Percentiles rank a stretch among this genome's conserved stretches.
phyloP scores from a whole-genome alignment of 2,329 filamentous ascomycete species.

The Cordyceps farinosa region DNA sequence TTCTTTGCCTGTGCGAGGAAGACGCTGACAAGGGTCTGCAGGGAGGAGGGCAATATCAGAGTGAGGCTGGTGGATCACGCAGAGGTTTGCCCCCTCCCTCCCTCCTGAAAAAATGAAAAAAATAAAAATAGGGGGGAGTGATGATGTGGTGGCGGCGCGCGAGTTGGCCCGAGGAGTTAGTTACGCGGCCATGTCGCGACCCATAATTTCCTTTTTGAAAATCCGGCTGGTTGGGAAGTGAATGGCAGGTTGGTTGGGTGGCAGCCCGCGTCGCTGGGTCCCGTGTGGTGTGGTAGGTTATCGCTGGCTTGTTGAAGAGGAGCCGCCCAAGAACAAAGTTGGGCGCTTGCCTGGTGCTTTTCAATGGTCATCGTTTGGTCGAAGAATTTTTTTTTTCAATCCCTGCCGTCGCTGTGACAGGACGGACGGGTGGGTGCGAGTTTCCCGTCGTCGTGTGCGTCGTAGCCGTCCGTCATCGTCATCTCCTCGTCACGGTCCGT shows the following conservation, averaged over 20 bases:
- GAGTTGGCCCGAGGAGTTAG: slow-evolving; percentile 1
- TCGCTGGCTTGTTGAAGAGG: neutral
- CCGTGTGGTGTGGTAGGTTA: neutral
- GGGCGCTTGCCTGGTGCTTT: slow-evolving; percentile 3
- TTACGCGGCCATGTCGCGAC: slow-evolving; percentile 17
- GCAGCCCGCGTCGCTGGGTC: slow-evolving; percentile 2
- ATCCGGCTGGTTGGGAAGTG: neutral
- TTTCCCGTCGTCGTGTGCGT: neutral
- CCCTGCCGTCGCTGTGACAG: slow-evolving; percentile 1
- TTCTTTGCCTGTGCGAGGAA: slow-evolving; percentile 22
- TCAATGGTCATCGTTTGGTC: neutral
- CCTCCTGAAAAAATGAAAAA: slow-evolving; percentile 4
- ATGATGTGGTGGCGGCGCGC: slow-evolving; percentile 11
- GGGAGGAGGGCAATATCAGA: slow-evolving; percentile 25
- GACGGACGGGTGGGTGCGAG: neutral
- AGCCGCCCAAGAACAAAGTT: neutral
- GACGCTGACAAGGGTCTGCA: slow-evolving; percentile 21
- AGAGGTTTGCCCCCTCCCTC: neutral
- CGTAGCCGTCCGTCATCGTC: neutral
- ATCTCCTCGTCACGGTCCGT: neutral
- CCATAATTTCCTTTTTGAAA: slow-evolving; percentile 15
- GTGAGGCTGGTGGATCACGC: slow-evolving; percentile 22
- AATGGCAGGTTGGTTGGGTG: slow-evolving; percentile 2
- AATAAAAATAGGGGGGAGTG: slow-evolving; percentile 8
- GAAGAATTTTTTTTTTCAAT: neutral